Percentiles rank a stretch among this genome's conserved stretches.
These are phyloP conservation scores for Monosporozyma aerobia DNA, from an alignment of 805 yeast species.

Conservation along the genomic window DNA sequence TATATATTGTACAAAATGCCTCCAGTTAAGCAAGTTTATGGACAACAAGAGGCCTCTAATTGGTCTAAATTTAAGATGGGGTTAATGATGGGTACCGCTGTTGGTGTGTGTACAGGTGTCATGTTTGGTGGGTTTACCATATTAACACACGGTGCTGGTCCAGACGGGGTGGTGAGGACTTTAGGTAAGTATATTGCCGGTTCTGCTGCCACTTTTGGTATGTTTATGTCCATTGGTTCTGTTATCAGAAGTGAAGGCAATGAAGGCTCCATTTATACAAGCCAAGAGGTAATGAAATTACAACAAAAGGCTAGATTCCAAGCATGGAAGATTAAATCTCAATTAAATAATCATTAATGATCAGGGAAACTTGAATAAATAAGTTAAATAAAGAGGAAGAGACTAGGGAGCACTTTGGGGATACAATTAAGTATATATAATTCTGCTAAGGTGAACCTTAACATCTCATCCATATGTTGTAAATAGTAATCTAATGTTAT, in stretches of 20 bases:
- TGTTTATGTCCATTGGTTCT: slow-evolving; percentile 94
- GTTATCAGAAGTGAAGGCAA: slow-evolving; percentile 68
- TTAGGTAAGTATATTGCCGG: slow-evolving; percentile 94
- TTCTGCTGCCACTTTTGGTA: slow-evolving; percentile 92
- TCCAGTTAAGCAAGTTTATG: slow-evolving; percentile 63
- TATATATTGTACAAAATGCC: slow-evolving; percentile 32
- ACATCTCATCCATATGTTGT: neutral
- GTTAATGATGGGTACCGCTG: slow-evolving; percentile 78
- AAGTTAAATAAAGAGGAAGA: neutral
- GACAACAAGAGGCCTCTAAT: slow-evolving; percentile 63
- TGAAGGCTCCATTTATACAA: slow-evolving; percentile 5
- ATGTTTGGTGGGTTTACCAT: slow-evolving; percentile 91
- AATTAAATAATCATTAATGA: neutral
- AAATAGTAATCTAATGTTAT: neutral
- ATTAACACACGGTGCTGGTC: slow-evolving; percentile 92
- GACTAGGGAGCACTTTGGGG: neutral
- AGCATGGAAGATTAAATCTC: slow-evolving; percentile 16
- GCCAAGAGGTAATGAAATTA: slow-evolving; percentile 6
- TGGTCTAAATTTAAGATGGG: slow-evolving; percentile 99
- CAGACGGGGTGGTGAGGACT: slow-evolving; percentile 93
- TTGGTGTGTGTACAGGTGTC: slow-evolving; percentile 89
- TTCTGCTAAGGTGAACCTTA: neutral
- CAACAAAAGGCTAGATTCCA: slow-evolving; percentile 28
- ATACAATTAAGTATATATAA: neutral
- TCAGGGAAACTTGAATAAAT: neutral